Percentiles rank a stretch among this genome's conserved stretches.
These are phyloP conservation scores for Sanghuangporus sanghuang DNA, from an alignment of 1,284 basidiomycete species.

Conservation along the genomic window DNA sequence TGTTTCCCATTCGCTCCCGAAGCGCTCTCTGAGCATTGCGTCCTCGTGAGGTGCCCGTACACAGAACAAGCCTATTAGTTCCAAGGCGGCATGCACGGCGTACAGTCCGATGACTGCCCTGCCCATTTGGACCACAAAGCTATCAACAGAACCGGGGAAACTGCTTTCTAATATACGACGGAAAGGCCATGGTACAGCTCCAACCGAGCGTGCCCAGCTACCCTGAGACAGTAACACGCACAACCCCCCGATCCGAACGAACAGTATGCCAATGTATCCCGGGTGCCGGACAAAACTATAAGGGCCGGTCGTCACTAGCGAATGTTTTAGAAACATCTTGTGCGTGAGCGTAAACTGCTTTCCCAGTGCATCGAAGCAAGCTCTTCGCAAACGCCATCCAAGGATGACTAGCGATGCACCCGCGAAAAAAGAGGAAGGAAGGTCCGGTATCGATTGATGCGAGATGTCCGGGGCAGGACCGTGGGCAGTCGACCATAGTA, in stretches of 20 bases:
- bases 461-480: background rate
- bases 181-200: slow-evolving; percentile 3
- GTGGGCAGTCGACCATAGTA: background rate
- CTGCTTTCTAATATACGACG: background rate
- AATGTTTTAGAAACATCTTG: slow-evolving; percentile 2
- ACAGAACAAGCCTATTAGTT: background rate
- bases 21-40: background rate
- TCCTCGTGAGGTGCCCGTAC: slow-evolving; percentile 4
- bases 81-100: background rate
- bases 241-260: slow-evolving; percentile 7
- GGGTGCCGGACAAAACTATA: slow-evolving; percentile 14
- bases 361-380: slow-evolving; percentile 1
- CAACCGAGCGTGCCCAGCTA: background rate
- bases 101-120: background rate
- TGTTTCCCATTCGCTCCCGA: background rate
- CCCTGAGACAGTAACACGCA: background rate
- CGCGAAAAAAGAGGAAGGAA: background rate
- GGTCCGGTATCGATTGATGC: background rate
- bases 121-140: background rate
- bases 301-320: slow-evolving; percentile 7
- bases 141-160: background rate
- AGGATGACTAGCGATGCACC: background rate
- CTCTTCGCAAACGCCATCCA: slow-evolving; percentile 4
- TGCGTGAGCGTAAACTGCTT: slow-evolving; percentile 12
- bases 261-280: slow-evolving; percentile 10